phyloP scores from a whole-genome alignment of 1,139 yeast species.

The Kurtzmaniella quercitrusa region DNA sequence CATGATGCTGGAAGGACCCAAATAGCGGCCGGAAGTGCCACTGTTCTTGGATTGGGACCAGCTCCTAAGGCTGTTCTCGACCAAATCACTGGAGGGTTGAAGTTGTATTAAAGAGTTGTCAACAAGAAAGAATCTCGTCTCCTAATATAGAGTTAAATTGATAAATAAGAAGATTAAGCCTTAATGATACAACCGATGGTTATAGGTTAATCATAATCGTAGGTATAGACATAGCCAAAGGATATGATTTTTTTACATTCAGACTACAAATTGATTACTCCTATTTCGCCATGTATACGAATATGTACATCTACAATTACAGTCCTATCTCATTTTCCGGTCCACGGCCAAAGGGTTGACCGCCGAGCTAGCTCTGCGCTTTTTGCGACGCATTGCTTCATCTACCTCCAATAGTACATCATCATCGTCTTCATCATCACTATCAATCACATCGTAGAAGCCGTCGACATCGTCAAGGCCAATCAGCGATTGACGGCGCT shows the following conservation, averaged over 20 bases:
- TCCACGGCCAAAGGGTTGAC: slow-evolving; percentile 39
- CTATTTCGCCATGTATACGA: neutral
- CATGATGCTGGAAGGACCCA: slow-evolving; percentile 98
- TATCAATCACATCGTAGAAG: slow-evolving; percentile 38
- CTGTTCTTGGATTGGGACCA: slow-evolving; percentile 94
- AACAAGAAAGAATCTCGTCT: slow-evolving; percentile 5
- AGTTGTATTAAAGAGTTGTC: slow-evolving; percentile 49
- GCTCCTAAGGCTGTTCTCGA: slow-evolving; percentile 87
- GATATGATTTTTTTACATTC: too few species aligned
- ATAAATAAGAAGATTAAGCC: too few species aligned
- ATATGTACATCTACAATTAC: neutral
- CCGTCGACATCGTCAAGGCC: slow-evolving; percentile 48
- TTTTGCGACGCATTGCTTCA: slow-evolving; percentile 29
- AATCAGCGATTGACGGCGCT: slow-evolving; percentile 38
- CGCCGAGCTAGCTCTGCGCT: slow-evolving; percentile 43
- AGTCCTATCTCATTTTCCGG: slow-evolving; percentile 4
- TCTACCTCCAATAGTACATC: slow-evolving; percentile 41
- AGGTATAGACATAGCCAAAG: too few species aligned
- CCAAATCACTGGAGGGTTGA: slow-evolving; percentile 73
- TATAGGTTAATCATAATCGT: too few species aligned
- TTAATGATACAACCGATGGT: too few species aligned
- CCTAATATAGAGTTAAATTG: neutral
- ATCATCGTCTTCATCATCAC: slow-evolving; percentile 28
- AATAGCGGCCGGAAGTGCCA: slow-evolving; percentile 90
- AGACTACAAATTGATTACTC: too few species aligned